These are phyloP conservation scores for Ilex paraguariensis DNA, from an alignment of 305 asterid species.

Conservation along the genomic window DNA sequence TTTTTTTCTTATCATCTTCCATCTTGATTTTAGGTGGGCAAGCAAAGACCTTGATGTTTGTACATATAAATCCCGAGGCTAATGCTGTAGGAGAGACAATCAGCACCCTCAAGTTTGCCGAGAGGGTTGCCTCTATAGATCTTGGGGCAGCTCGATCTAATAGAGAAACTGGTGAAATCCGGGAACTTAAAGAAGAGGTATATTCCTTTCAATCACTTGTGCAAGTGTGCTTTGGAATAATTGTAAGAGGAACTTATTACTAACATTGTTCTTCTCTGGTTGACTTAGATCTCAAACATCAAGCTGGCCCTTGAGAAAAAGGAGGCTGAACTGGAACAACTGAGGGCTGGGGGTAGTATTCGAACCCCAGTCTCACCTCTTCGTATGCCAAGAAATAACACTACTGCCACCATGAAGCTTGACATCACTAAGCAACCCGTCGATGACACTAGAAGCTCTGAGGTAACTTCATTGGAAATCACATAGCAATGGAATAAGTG, in stretches of 20 bases:
- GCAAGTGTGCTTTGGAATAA: constrained; percentile 8
- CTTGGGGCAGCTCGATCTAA: constrained; percentile 84
- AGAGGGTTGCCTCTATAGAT: constrained; percentile 79
- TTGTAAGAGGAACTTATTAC: constrained; percentile 11
- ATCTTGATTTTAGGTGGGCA: constrained; percentile 53
- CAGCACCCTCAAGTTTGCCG: constrained; percentile 91
- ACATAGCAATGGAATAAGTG: not conserved
- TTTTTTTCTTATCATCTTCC: too few relatives aligned
- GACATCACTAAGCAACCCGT: constrained; percentile 43
- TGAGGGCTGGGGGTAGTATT: constrained; percentile 43
- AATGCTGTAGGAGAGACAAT: constrained; percentile 82
- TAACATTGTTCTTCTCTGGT: constrained; percentile 15
- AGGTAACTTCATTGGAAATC: constrained; percentile 38
- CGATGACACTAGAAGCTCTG: constrained; percentile 44
- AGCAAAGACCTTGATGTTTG: constrained; percentile 93
- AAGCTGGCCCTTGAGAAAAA: constrained; percentile 72
- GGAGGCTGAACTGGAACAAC: constrained; percentile 76
- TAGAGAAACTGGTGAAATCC: constrained; percentile 73
- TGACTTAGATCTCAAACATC: constrained; percentile 70
- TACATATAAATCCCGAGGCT: constrained; percentile 83
- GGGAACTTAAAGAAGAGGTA: constrained; percentile 85
- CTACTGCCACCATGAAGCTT: constrained; percentile 39
- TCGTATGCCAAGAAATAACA: constrained; percentile 45
- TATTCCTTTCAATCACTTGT: constrained; percentile 14
- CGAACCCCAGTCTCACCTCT: constrained; percentile 68